Percentiles rank a stretch among this genome's conserved stretches.
These are phyloP conservation scores for Phyllachora maydis DNA, from an alignment of 2,329 filamentous ascomycete species.

Conservation along the genomic window DNA sequence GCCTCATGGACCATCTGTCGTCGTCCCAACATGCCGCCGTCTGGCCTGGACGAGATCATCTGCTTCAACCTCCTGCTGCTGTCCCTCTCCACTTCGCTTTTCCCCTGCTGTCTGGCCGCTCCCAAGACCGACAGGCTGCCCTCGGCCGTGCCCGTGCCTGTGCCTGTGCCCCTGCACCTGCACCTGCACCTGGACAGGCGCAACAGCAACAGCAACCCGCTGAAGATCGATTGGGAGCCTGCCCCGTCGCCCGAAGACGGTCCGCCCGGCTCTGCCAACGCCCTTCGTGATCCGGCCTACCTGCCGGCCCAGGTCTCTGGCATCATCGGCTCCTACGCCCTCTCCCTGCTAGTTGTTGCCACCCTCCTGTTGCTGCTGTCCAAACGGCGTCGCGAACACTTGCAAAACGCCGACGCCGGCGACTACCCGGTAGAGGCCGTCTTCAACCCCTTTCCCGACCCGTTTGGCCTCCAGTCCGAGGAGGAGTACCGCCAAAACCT, in stretches of 20 bases:
- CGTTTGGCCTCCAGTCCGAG: slow-evolving; percentile 8
- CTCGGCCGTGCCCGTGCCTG: too few species aligned
- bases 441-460: slow-evolving; percentile 9
- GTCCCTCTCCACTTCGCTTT: too few species aligned
- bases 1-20: too few species aligned
- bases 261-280: slow-evolving; percentile 33
- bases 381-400: slow-evolving; percentile 29
- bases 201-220: too few species aligned
- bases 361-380: slow-evolving; percentile 39
- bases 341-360: slow-evolving; percentile 56
- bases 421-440: slow-evolving; percentile 11
- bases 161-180: too few species aligned
- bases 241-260: slow-evolving; percentile 40
- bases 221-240: slow-evolving; percentile 31
- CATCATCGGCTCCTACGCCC: slow-evolving; percentile 65
- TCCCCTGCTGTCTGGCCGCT: too few species aligned
- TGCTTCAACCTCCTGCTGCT: too few species aligned
- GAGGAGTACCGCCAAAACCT: slow-evolving; percentile 6
- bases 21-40: too few species aligned
- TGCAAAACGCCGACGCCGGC: slow-evolving; percentile 29
- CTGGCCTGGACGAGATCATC: too few species aligned
- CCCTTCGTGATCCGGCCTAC: slow-evolving; percentile 37
- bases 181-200: too few species aligned
- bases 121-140: too few species aligned
- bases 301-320: slow-evolving; percentile 69